phyloP scores from a whole-genome alignment of 352 stramenopile genomes.

The Phytopythium aichiense region DNA sequence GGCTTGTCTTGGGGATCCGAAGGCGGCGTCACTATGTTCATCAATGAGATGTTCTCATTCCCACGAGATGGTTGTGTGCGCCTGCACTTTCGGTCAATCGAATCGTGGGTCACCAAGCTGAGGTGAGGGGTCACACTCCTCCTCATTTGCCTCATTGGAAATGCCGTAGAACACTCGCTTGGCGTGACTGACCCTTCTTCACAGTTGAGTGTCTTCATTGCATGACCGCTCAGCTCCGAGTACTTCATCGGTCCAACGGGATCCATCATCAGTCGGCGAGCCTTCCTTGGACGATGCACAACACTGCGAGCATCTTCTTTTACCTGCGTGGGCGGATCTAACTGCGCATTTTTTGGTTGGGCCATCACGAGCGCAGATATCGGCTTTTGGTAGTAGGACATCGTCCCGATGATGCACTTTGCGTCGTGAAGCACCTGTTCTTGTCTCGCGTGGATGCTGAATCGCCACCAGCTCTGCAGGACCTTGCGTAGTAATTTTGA shows the following conservation, averaged over 20 bases:
- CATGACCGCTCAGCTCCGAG: not conserved
- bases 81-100: not conserved
- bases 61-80: not conserved
- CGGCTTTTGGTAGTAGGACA: constrained; percentile 1
- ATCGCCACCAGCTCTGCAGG: constrained; percentile 22
- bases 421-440: constrained; percentile 25
- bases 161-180: not conserved
- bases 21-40: not conserved
- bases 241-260: not conserved
- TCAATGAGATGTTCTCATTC: not conserved
- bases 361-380: not conserved
- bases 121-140: not conserved
- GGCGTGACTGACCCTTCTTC: not conserved
- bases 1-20: not conserved
- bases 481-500: constrained; percentile 3
- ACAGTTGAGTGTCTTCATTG: not conserved
- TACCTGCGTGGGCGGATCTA: not conserved
- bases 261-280: not conserved
- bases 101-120: not conserved
- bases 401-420: constrained; percentile 7
- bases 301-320: not conserved
- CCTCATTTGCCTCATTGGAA: not conserved
- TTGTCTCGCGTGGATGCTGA: constrained; percentile 29
- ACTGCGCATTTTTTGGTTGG: not conserved
- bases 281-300: not conserved